Base-by-base conservation (phyloP, 169 alveolate genomes). In the Cryptosporidium andersoni region DNA sequence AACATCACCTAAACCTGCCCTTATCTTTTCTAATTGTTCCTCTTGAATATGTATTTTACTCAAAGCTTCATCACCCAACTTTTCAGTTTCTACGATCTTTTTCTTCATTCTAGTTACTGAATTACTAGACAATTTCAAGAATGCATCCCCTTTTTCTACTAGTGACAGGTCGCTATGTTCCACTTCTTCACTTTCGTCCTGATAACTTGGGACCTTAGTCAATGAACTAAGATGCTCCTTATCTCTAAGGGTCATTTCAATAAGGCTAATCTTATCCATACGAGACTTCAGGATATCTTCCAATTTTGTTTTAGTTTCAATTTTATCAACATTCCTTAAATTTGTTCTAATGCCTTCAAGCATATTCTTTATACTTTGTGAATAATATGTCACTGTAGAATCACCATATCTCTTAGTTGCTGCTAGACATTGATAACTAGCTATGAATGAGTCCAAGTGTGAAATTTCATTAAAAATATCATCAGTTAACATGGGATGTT, bases 101-200 rank as follows among this genome's bases (percentile, higher is more conserved):
- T 62, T 42, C 60, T 74, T 74, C 85, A 74, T 74, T 25, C 85
- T 74, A 40, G 16, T 5, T 16, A 74, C 56, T 58, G 85, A 74
- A 7, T 74, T 63, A 25, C 64, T 51, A 5, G 85, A 12, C 16
- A 74, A 58, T 42, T 74, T 36, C n/a, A 74, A 43, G 36, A 74
- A 58, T 5, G 64, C 47, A 58, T 74, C 68, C 1, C 85, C 85
- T 42, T 74, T 74, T 42, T 60, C 52, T 14, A 40, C 5, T 43
- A 43, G 62, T 9, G 85, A 9, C 4, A 74, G 40, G 48, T 45
- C 43, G 14, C 74, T 60, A 43, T 60, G 11, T 11, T 55, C 60
- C 16, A 74, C 16, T 43, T 16, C 16, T n/a, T 14, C 14, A n/a
- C 55, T 74, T 11, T 74, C 85, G 3, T 74, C 85, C 6, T 62